Base-by-base conservation (phyloP, 768 basidiomycete genomes). In the Rhodotorula graminis region DNA sequence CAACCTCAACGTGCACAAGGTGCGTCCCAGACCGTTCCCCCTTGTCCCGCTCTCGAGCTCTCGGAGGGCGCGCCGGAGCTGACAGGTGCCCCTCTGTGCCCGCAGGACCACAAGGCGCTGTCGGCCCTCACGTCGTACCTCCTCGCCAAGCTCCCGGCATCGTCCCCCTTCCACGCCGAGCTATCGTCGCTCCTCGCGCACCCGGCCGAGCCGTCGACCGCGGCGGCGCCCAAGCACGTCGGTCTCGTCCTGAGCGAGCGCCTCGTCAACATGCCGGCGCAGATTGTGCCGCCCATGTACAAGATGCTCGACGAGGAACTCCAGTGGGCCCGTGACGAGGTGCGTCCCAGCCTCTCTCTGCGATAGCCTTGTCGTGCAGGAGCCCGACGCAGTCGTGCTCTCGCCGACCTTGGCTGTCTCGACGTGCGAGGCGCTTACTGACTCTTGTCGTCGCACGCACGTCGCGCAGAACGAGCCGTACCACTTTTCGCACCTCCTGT, bases 261-360 rank as follows among this genome's bases (percentile, higher is more conserved):
- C 0, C 84, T 98, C 63, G 85, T 96, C 75, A 99, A 98, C 80
- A 94, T 99, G 88, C 95, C 95, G 0, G 89, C 93, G 23, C 92
- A 97, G 77, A 87, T 93, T 49, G 85, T 94, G 16, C 90, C 93
- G 11, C 93, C 92, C 2, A 89, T 96, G 88, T 97, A 94, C 81
- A 84, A 84, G 57, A 93, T 97, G 90, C 84, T 98, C 33, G 82
- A 84, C 0, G 88, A 90, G 60, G 95, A 99, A 80, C 83, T 96
- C n/a, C 83, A 87, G 50, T 87, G 84, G 83, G 90, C 90, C 7
- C 81, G 86, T 50, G 83, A 85, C 61, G 87, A 89, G 62, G 91
- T 89, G 69, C 64, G 72, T 70, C 21, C 27, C 37, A 37, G 37
- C 27, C 33, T 33, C 40, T n/a, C 5, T 47, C 49, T 25, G 10